A percentile compares a stretch with the other conserved stretches of the same genome.
Conservation (phyloP, 306 rosid species). For the Dicorynia guianensis region DNA sequence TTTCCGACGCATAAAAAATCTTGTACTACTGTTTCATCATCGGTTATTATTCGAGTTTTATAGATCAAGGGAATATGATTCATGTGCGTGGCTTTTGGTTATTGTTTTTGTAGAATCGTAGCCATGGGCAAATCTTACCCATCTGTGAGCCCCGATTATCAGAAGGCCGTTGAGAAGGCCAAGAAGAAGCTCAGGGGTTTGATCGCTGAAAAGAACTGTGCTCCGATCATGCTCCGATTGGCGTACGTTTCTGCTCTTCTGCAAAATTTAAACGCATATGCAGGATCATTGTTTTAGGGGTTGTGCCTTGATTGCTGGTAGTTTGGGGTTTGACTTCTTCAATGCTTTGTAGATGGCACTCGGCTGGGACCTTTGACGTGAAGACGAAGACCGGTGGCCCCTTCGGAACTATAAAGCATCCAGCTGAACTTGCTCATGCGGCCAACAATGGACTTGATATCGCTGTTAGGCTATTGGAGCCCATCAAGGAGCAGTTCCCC, state of each 20-base stretch:
- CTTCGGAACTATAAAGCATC: conserved; percentile 78
- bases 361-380: conserved; percentile 87
- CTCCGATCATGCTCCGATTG: conserved; percentile 87
- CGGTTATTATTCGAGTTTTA: too few species aligned
- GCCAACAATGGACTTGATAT: conserved; percentile 94
- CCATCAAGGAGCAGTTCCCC: conserved; percentile 83
- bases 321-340: not conserved
- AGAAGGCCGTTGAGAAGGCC: conserved; percentile 82
- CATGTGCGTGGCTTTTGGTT: not conserved
- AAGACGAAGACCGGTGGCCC: conserved; percentile 88
- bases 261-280: not conserved
- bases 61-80: too few species aligned
- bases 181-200: conserved; percentile 90
- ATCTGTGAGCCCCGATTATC: conserved; percentile 78
- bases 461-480: conserved; percentile 91
- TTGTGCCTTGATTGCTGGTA: too few species aligned
- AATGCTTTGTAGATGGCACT: conserved; percentile 78
- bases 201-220: conserved; percentile 91
- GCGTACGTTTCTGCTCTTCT: conserved; percentile 59
- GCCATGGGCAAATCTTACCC: conserved; percentile 89
- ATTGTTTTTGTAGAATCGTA: conserved; percentile 28
- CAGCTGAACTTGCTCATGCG: conserved; percentile 70
- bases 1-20: too few species aligned
- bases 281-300: too few species aligned
- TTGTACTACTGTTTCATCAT: too few species aligned